Percentiles rank a stretch among this genome's conserved stretches.
Evolutionary conservation across 2,329 filamentous ascomycete genomes (phyloP).

Genomic region (Colletotrichum sp.): DNA sequence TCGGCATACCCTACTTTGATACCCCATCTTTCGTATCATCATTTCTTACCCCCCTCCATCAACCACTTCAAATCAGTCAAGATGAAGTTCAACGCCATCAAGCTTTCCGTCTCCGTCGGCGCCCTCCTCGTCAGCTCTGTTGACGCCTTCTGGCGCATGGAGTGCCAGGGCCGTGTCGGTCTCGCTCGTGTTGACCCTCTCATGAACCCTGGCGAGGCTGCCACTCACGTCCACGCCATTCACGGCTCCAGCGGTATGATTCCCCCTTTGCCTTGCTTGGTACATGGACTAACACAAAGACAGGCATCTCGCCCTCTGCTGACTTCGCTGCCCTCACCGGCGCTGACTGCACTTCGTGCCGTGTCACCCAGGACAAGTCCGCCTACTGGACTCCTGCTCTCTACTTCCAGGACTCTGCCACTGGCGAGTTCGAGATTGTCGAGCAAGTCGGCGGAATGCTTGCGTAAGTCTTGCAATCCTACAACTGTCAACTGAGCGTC

Average conservation of each 20-base stretch:
- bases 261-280: neutral
- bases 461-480: constrained; percentile 62
- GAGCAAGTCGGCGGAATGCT: constrained; percentile 82
- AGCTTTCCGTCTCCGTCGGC: neutral
- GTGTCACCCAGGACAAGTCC: constrained; percentile 82
- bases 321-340: constrained; percentile 60
- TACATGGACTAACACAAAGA: constrained; percentile 20
- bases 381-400: constrained; percentile 84
- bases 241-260: constrained; percentile 78
- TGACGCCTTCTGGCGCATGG: constrained; percentile 87
- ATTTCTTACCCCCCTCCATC: constrained; percentile 21
- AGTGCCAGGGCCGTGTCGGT: constrained; percentile 74
- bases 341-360: constrained; percentile 80
- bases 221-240: constrained; percentile 75
- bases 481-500: no score
- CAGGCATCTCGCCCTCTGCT: constrained; percentile 70
- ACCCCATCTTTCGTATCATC: constrained; percentile 15
- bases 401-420: constrained; percentile 73
- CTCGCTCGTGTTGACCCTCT: constrained; percentile 80
- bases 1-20: constrained; percentile 2
- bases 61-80: neutral
- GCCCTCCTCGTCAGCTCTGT: constrained; percentile 32
- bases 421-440: constrained; percentile 72
- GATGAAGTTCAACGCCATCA: neutral
- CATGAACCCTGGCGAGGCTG: constrained; percentile 62